Conservation (phyloP, 2,329 filamentous ascomycete genomes). For the Allantophomopsis cytisporea region DNA sequence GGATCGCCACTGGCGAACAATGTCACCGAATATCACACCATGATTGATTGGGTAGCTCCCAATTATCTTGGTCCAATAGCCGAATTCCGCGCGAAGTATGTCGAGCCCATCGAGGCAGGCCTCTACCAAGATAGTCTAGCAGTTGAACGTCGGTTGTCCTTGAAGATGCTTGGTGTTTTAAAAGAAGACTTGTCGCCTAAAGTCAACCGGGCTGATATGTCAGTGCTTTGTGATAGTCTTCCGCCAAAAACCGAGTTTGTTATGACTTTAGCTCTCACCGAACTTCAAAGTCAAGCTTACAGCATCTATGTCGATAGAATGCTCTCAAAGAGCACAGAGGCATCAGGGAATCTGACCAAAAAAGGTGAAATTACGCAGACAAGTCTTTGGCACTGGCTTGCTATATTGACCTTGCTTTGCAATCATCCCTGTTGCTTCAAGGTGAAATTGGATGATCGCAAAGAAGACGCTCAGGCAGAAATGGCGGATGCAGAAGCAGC, state of each 20-base stretch:
- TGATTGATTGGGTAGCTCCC: slow-evolving; percentile 79
- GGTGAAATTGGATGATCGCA: slow-evolving; percentile 29
- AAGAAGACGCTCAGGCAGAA: slow-evolving; percentile 12
- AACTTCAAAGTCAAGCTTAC: slow-evolving; percentile 52
- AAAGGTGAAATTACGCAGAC: slow-evolving; percentile 22
- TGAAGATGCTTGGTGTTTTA: slow-evolving; percentile 57
- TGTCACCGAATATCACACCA: slow-evolving; percentile 70
- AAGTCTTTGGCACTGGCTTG: slow-evolving; percentile 39
- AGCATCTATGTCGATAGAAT: slow-evolving; percentile 25
- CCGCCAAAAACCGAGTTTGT: slow-evolving; percentile 73
- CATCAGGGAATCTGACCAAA: slow-evolving; percentile 10
- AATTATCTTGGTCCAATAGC: slow-evolving; percentile 55
- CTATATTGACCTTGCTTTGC: slow-evolving; percentile 36
- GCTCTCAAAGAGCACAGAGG: too few relatives aligned
- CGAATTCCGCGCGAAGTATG: slow-evolving; percentile 61
- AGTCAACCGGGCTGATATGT: slow-evolving; percentile 61
- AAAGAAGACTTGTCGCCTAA: slow-evolving; percentile 64
- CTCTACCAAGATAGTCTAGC: slow-evolving; percentile 49
- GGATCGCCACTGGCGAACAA: slow-evolving; percentile 81
- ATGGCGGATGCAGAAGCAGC: slow-evolving; percentile 1
- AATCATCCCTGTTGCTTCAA: slow-evolving; percentile 36
- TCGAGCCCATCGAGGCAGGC: slow-evolving; percentile 59
- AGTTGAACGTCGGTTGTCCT: slow-evolving; percentile 39
- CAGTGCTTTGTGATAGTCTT: slow-evolving; percentile 50
- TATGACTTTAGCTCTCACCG: slow-evolving; percentile 57